Base-by-base conservation (phyloP, 108 stramenopile genomes). In the Cyclotella sp. region DNA sequence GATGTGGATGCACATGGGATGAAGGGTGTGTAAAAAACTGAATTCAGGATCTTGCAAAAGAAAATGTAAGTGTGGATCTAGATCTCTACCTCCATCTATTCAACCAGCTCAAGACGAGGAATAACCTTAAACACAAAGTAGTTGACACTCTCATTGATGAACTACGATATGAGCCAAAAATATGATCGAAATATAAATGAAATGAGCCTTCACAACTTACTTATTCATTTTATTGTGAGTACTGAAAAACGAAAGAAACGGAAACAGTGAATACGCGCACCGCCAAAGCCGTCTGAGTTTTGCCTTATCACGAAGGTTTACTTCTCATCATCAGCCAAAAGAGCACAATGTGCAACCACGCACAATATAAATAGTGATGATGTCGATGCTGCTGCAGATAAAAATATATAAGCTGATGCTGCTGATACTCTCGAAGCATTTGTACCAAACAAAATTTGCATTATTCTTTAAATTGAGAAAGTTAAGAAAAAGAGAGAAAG, bases 231-330 rank as follows among this genome's bases (percentile, higher is more conserved):
- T 34, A 6, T 34, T 34, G 57, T 41, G 7, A 55, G 70, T 0
- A 71, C 70, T 2, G 70, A 71, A 28, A 19, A 28, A 16, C 39
- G 70, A 24, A 71, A 59, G 29, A 30, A 7, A 40, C 58, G 70
- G 70, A 71, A 71, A 34, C 40, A 71, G 55, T 11, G 16, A 49
- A 55, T 18, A 9, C 22, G 34, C 2, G 12, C 46, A 2, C 18
- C 54, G 14, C 70, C 57, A 2, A 71, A 71, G 57, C 57, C 70
- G 21, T 57, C 57, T 3, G 70, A 71, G 26, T 41, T 59, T 0
- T 22, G 57, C 28, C 39, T 29, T 6, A 42, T 71, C 0, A 21
- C 3, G 3, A 5, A 71, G 51, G 16, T 30, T 12, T 3, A 30
- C 41, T 71, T 71, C 24, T 15, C 13, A n/a, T 74, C 73, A 9